These are phyloP conservation scores for Macrolepiota fuliginosa DNA, from an alignment of 768 basidiomycete genomes.

Conservation along the genomic window DNA sequence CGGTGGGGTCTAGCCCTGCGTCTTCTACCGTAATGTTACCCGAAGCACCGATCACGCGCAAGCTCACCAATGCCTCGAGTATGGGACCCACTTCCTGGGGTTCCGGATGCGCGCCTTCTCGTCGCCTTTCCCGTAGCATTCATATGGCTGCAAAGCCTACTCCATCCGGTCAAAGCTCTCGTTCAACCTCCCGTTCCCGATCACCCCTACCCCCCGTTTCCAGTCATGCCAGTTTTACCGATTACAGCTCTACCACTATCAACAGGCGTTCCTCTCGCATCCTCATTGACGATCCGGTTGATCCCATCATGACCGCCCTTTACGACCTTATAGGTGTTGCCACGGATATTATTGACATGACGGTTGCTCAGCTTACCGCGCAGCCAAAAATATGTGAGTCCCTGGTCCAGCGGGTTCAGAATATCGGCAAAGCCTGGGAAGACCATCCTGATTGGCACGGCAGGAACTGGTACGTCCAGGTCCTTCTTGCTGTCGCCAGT, in stretches of 20 bases:
- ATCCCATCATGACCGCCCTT: slow-evolving; percentile 86
- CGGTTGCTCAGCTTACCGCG: slow-evolving; percentile 79
- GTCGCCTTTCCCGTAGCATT: slow-evolving; percentile 82
- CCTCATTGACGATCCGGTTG: slow-evolving; percentile 79
- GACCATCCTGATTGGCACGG: slow-evolving; percentile 98
- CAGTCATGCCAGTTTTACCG: slow-evolving; percentile 64
- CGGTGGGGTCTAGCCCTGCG: slow-evolving; percentile 56
- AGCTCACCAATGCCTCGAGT: slow-evolving; percentile 42
- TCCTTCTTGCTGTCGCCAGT: slow-evolving; percentile 92
- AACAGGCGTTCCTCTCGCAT: slow-evolving; percentile 81
- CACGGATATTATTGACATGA: slow-evolving; percentile 91
- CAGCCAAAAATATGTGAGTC: slow-evolving; percentile 83
- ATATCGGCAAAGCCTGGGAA: slow-evolving; percentile 94
- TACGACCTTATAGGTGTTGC: slow-evolving; percentile 93
- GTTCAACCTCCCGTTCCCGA: slow-evolving; percentile 92
- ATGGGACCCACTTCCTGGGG: slow-evolving; percentile 54
- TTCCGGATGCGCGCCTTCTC: slow-evolving; percentile 56
- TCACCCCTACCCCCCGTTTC: slow-evolving; percentile 82
- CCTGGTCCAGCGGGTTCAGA: slow-evolving; percentile 87
- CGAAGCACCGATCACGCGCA: slow-evolving; percentile 65
- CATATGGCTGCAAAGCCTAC: slow-evolving; percentile 68
- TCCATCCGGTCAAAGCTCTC: slow-evolving; percentile 80
- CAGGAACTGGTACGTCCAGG: slow-evolving; percentile 96
- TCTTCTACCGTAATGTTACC: slow-evolving; percentile 60
- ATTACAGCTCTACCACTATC: slow-evolving; percentile 46